Evolutionary conservation across 495 filamentous ascomycete genomes (phyloP), one percentile per base, ranked within the genome.

Genomic region (Haplographium delicatum): DNA sequence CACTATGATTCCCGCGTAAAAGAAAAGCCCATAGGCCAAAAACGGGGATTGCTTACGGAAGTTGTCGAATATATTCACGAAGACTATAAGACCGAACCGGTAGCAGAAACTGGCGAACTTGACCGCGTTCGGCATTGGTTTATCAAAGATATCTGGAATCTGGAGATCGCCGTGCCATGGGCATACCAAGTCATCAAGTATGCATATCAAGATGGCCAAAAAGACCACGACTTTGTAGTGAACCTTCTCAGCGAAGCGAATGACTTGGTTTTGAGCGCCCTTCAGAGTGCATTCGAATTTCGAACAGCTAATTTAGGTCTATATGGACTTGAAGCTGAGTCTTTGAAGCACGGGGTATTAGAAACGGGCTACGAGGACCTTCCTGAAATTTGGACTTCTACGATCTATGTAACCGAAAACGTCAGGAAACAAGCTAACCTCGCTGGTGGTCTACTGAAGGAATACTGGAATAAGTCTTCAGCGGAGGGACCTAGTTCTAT

Each of bases 81-180:
- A 39, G 74, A 82, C 24, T 80, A 82, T 57, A 89, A 85, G 65
- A 81, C 80, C 1, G 72, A 79, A 25, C 71, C 76, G 2, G 70
- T 75, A 41, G 60, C 65, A 1, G 76, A 75, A n/a, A 63, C 70
- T 9, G 79, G 77, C 4, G 82, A 89, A 59, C 75, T 77, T 13
- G 89, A 95, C 57, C 70, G 72, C 5, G 78, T 94, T 8, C 78
- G 89, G 2, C 83, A 86, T 45, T 96, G 83, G 84, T 91, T 96
- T 57, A 71, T 89, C 47, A 78, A 81, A 54, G 88, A 91, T 59
- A 77, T 89, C 22, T 79, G 76, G 65, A 76, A 75, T 24, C 72
- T 94, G 56, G 83, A 91, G 44, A 74, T 84, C 53, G 77, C 91
- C 38, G 71, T 94, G 23, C 81, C 85, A 7, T 90, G 82, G 81